Evolutionary conservation across 2,329 filamentous ascomycete species (phyloP), one percentile per base, ranked within the genome.

Genomic region (Zymoseptoria crescenta): DNA sequence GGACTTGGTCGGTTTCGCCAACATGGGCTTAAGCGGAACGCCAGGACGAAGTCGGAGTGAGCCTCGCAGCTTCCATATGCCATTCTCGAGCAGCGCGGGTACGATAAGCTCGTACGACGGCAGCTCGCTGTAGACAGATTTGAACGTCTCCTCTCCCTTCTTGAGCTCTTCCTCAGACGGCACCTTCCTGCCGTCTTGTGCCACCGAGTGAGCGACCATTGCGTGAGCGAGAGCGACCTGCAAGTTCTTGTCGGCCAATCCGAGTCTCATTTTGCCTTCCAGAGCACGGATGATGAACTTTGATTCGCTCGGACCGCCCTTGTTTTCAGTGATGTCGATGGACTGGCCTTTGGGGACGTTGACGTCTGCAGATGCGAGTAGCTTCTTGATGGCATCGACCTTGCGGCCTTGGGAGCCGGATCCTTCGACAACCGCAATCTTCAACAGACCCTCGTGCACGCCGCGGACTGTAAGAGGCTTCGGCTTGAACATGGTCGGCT

Each of bases 401-500:
- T 99, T 99, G 61, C 89, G 86, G 13, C 87, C 86, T 72, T 97
- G 94, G 0, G 92, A 87, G 50, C 93, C 93, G 70, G 89, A 88
- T 8, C 94, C 94, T 65, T 89, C 83, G 13, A 90, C 83, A 19
- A 89, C 96, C 6, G 94, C 94, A 71, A 99, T 95, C 35, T 81
- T 83, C 80, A 97, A 89, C 41, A 99, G 75, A 1, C 90, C 89
- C 70, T 94, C 87, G 69, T 95, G 91, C 1, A 99, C 92, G 28
- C 88, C 91, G 59, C 83, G 84, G 1, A 99, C 82, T 0, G 92
- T 96, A 67, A 99, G 78, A 28, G 92, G 81, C 75, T 96, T 96
- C 2, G 92, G 94, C 74, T 96, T 96, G 80, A 97, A 96, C 91
- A 99, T 96, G 21, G 94, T 97, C 9, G 90, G 90, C 71, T 99